Conservation (phyloP, 2,329 filamentous ascomycete genomes). For the Exophiala spinifera region DNA sequence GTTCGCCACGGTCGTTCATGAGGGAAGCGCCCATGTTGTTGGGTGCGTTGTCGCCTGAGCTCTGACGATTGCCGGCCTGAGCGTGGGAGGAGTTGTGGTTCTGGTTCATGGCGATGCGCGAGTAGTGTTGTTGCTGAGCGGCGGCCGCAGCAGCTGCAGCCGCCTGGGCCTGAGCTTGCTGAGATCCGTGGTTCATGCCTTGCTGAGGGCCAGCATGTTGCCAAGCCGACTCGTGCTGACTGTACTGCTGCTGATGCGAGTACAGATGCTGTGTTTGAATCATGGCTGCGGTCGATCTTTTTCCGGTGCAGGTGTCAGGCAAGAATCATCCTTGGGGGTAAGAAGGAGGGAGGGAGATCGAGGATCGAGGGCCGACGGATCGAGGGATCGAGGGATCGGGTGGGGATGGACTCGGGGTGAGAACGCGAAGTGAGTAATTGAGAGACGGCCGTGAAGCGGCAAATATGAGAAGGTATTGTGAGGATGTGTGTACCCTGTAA, state of each 20-base stretch:
- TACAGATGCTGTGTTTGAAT: constrained; percentile 60
- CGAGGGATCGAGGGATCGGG: background rate
- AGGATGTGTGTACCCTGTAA: background rate
- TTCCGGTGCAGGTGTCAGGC: constrained; percentile 12
- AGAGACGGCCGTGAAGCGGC: background rate
- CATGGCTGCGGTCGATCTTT: constrained; percentile 24
- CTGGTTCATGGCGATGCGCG: constrained; percentile 66
- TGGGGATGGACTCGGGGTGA: background rate
- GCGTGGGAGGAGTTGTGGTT: constrained; percentile 43
- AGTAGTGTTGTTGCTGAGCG: constrained; percentile 60
- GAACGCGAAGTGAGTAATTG: background rate
- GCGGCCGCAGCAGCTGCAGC: constrained; percentile 45
- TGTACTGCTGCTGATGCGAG: constrained; percentile 56
- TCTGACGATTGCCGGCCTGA: constrained; percentile 21
- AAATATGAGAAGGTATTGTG: background rate
- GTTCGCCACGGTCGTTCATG: constrained; percentile 24
- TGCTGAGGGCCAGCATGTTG: constrained; percentile 42
- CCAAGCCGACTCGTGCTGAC: constrained; percentile 47
- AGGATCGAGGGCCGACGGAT: background rate
- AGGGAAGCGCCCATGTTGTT: constrained; percentile 18
- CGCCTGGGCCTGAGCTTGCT: constrained; percentile 37
- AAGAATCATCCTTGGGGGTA: constrained; percentile 19
- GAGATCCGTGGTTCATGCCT: constrained; percentile 36
- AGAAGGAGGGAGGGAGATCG: background rate
- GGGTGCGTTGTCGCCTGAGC: constrained; percentile 23